Percentiles rank a stretch among this genome's conserved stretches.
Evolutionary conservation across 164 flowering plant species (phyloP).

Genomic region (Stephania cephalantha): DNA sequence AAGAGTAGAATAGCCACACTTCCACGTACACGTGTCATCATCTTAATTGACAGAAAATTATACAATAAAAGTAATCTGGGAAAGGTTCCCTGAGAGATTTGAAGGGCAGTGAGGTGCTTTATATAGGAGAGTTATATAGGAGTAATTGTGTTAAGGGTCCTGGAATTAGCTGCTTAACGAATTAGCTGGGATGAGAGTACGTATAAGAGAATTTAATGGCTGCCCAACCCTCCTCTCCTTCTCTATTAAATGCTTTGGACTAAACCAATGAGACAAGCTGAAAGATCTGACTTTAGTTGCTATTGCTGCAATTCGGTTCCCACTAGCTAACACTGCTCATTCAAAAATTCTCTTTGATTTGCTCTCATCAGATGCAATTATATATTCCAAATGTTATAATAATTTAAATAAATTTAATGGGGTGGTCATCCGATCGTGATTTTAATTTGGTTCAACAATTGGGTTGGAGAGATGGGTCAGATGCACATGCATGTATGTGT

Average conservation of each 20-base stretch:
- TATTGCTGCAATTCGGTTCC: not conserved
- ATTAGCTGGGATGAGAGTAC: not conserved
- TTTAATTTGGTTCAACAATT: too few species aligned
- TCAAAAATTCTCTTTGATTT: too few species aligned
- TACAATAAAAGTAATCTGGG: not conserved
- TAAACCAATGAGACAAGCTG: not conserved
- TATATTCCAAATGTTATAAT: too few species aligned
- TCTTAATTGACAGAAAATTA: not conserved
- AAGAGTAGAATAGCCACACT: not conserved
- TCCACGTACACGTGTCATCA: not conserved
- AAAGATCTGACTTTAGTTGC: not conserved
- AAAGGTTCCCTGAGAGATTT: not conserved
- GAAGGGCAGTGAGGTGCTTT: not conserved
- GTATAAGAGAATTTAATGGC: too few species aligned
- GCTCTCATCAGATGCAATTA: too few species aligned
- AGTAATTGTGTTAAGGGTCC: not conserved
- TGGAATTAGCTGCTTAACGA: not conserved
- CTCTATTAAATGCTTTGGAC: not conserved
- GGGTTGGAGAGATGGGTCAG: too few species aligned
- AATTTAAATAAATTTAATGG: too few species aligned
- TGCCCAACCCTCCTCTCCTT: not conserved
- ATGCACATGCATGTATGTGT: too few species aligned
- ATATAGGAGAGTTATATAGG: not conserved
- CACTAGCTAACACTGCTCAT: not conserved
- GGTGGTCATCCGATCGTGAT: too few species aligned